Percentiles rank a stretch among this genome's conserved stretches.
Evolutionary conservation across 148 eudicot species (phyloP).

Genomic region (Chenopodium quinoa): DNA sequence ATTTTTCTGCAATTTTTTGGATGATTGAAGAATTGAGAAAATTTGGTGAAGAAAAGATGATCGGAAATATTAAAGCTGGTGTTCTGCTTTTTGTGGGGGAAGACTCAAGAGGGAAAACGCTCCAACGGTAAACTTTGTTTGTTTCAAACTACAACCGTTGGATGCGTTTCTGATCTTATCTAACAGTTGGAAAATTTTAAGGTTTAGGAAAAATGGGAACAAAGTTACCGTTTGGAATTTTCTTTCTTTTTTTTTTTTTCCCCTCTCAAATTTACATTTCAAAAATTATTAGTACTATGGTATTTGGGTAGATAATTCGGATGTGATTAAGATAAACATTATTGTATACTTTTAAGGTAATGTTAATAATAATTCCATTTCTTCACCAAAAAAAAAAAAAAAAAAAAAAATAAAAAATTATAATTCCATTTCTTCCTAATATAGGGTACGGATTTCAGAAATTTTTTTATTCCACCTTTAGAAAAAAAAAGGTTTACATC

Average conservation of each 20-base stretch:
- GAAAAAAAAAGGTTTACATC: no score
- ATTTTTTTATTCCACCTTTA: no score
- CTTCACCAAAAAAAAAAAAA: no score
- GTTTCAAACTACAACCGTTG: slow-evolving; percentile 22
- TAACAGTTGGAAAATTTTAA: slow-evolving; percentile 3
- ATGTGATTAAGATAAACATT: neutral
- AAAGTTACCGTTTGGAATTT: slow-evolving; percentile 31
- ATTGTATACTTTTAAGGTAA: no score
- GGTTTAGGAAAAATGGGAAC: neutral
- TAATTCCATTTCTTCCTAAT: no score
- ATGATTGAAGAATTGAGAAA: neutral
- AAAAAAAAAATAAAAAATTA: no score
- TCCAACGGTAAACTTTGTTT: slow-evolving; percentile 28
- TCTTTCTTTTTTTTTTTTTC: neutral
- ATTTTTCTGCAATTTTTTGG: neutral
- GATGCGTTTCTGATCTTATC: slow-evolving; percentile 4
- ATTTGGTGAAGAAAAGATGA: neutral
- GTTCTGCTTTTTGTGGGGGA: slow-evolving; percentile 20
- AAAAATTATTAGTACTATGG: neutral
- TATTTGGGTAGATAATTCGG: neutral
- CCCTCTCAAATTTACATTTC: neutral
- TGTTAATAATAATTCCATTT: no score
- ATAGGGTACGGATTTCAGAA: no score
- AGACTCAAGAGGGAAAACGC: slow-evolving; percentile 1
- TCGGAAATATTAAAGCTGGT: neutral